Percentiles rank a stretch among this genome's conserved stretches.
Conservation (phyloP, 768 basidiomycete genomes). For the Leccinum boreale region DNA sequence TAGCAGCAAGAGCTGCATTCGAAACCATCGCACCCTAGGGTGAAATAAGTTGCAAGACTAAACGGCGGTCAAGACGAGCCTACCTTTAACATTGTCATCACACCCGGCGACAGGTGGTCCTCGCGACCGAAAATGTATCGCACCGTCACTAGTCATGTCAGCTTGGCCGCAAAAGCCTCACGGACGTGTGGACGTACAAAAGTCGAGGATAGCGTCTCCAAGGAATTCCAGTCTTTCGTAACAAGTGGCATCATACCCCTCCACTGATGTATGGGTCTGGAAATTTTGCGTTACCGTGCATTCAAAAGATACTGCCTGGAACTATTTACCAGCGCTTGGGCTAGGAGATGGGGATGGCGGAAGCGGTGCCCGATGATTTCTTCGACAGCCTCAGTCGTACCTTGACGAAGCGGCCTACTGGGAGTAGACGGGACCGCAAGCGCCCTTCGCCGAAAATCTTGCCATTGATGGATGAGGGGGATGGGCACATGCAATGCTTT, state of each 20-base stretch:
- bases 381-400: conserved; percentile 56
- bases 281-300: conserved; percentile 8
- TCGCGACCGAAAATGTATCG: conserved; percentile 66
- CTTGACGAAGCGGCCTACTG: conserved; percentile 43
- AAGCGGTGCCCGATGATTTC: conserved; percentile 62
- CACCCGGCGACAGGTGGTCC: conserved; percentile 65
- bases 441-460: conserved; percentile 57
- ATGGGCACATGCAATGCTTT: conserved; percentile 67
- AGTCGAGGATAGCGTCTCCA: conserved; percentile 84
- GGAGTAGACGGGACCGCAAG: conserved; percentile 42
- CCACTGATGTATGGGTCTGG: conserved; percentile 67
- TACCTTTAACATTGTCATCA: conserved; percentile 78
- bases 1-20: conserved; percentile 70
- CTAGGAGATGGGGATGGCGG: conserved; percentile 57
- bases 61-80: neutral
- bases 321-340: conserved; percentile 65
- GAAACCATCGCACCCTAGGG: conserved; percentile 81
- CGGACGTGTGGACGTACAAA: conserved; percentile 46
- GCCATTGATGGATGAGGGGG: conserved; percentile 63
- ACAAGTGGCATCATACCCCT: conserved; percentile 51
- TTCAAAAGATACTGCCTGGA: neutral
- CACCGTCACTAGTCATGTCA: conserved; percentile 56
- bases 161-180: neutral
- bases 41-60: neutral
- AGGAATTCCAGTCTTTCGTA: conserved; percentile 83